Base-by-base conservation (phyloP, 306 rosid genomes). In the Lathyrus tuberosus region DNA sequence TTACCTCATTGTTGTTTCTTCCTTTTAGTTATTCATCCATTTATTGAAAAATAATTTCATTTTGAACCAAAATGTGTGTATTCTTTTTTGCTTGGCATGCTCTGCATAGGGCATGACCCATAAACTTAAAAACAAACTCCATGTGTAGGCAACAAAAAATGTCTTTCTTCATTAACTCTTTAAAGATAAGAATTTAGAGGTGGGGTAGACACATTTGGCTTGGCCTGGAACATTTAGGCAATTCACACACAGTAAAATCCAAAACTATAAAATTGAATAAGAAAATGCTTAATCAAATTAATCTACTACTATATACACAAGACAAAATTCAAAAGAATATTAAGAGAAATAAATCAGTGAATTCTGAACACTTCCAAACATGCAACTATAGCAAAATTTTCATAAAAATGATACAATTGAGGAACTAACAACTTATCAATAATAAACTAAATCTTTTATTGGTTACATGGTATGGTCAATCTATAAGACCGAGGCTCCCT, bases 171-270 rank as follows among this genome's bases (percentile, higher is more conserved):
- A 51, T 62, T 46, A 58, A 28, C 59, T 57, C 37, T 66, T 62
- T 62, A 26, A 76, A 79, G 79, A 80, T 81, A 84, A 63, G 82
- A 67, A 80, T 65, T 44, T 20, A 64, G 31, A 43, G 17, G 16
- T 26, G 58, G 72, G 62, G 40, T 22, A 48, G 22, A 0, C 54
- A 48, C 3, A 16, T 16, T 16, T 16, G 54, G 54, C 24, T 48
- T 16, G 24, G 10, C 24, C 4, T 2, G 18, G 7, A 47, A 48
- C 24, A 16, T 3, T 47, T 47, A 24, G 3, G 24, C 12, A 48
- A 7, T 15, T 48, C 17, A 47, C 20, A 47, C 24, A 47, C 53
- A 54, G 60, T 24, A 24, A 24, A 24, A 24, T 2, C 26, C 26
- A 24, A 24, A 24, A 47, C 53, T n/a, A 22, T 47, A 47, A 47